Percentiles rank a stretch among this genome's conserved stretches.
phyloP scores from a whole-genome alignment of 192 early-diverging fungal genomes.

The Coemansia sp. region DNA sequence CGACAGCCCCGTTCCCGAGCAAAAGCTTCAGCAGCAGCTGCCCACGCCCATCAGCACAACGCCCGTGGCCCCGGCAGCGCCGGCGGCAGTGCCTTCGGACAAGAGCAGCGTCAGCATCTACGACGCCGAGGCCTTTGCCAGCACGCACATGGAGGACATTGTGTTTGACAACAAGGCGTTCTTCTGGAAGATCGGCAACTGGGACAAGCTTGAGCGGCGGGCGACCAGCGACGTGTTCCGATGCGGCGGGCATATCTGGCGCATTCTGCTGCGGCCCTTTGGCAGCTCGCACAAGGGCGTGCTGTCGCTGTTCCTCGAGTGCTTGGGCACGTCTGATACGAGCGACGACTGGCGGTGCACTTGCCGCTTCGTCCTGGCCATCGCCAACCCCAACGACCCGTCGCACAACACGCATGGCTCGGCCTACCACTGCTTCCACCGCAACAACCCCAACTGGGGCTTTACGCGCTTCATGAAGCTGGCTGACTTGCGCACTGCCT shows the following conservation, averaged over 20 bases:
- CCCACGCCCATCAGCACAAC: conserved; percentile 28
- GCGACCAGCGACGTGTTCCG: conserved; percentile 54
- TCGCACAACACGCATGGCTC: conserved; percentile 64
- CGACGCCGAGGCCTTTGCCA: conserved; percentile 43
- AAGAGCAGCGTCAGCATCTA: conserved; percentile 45
- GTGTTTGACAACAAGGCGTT: conserved; percentile 53
- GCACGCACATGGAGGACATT: conserved; percentile 55
- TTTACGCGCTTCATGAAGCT: conserved; percentile 84
- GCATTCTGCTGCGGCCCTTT: conserved; percentile 86
- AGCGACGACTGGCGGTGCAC: conserved; percentile 79
- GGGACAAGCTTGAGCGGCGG: conserved; percentile 52
- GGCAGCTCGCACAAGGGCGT: conserved; percentile 81
- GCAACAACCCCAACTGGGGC: conserved; percentile 93
- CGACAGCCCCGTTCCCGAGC: background rate
- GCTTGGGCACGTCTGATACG: conserved; percentile 69
- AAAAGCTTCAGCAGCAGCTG: conserved; percentile 10
- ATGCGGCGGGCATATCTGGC: conserved; percentile 64
- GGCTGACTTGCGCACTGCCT: conserved; percentile 56
- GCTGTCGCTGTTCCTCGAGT: conserved; percentile 90
- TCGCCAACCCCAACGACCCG: conserved; percentile 79
- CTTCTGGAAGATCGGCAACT: conserved; percentile 57
- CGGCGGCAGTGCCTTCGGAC: background rate
- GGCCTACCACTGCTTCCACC: conserved; percentile 88
- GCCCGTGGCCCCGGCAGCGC: conserved; percentile 5
- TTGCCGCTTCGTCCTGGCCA: conserved; percentile 83